Evolutionary conservation across 345 rosid genomes (phyloP).

Genomic region (Rhodomyrtus tomentosa): DNA sequence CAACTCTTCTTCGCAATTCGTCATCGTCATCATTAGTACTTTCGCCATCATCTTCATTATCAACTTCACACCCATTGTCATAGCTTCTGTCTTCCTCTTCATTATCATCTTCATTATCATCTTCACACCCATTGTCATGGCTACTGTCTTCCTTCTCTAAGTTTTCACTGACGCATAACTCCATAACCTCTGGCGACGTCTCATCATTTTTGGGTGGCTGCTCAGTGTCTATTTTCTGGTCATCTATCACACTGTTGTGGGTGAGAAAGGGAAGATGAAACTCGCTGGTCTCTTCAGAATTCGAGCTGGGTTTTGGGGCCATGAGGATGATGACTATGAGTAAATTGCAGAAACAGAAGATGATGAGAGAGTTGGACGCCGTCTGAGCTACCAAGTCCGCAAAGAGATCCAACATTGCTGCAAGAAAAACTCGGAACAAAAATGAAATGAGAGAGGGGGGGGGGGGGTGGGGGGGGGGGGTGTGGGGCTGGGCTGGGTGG

Average conservation of each 20-base stretch:
- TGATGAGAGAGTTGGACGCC: conserved; percentile 28
- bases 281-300: background rate
- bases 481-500: too few relatives aligned
- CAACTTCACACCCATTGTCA: background rate
- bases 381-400: conserved; percentile 22
- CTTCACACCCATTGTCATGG: background rate
- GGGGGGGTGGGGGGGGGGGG: too few relatives aligned
- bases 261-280: background rate
- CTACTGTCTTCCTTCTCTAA: background rate
- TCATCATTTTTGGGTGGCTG: background rate
- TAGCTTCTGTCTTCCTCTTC: background rate
- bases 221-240: background rate
- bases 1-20: conserved; percentile 43
- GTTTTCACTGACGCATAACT: background rate
- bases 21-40: conserved; percentile 13
- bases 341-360: conserved; percentile 40
- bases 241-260: background rate
- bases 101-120: background rate
- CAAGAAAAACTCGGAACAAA: background rate
- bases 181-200: background rate
- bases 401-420: conserved; percentile 16
- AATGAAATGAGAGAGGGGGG: background rate
- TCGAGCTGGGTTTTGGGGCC: conserved; percentile 17
- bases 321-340: conserved; percentile 27
- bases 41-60: background rate